phyloP scores from a whole-genome alignment of 345 rosid genomes.

The Eucalyptus guilfoylei region DNA sequence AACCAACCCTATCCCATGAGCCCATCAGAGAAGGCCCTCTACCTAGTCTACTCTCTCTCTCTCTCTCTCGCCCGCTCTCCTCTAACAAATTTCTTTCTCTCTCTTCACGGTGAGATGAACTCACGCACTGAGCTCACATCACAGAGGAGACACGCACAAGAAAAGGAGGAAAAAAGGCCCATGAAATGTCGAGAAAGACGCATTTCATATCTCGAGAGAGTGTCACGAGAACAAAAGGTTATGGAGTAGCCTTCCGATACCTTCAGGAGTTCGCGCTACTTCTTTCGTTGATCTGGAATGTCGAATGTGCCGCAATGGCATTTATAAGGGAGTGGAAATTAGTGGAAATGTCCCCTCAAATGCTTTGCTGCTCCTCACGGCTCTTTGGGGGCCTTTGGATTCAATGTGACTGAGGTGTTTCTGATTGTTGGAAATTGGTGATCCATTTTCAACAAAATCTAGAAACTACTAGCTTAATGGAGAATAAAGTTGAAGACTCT shows the following conservation, averaged over 20 bases:
- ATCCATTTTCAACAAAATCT: no score
- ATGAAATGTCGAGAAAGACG: background rate
- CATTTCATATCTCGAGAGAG: fast-evolving
- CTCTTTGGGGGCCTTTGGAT: background rate
- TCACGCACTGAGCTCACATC: background rate
- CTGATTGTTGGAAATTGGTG: no score
- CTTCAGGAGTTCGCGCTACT: background rate
- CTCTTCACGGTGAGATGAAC: background rate
- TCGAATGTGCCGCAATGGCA: background rate
- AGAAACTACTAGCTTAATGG: no score
- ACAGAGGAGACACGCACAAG: background rate
- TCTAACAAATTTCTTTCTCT: no score
- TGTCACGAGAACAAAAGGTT: background rate
- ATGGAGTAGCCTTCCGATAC: background rate
- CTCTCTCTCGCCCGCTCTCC: no score
- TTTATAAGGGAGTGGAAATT: background rate
- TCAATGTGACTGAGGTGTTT: background rate
- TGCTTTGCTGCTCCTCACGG: background rate
- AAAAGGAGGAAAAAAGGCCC: background rate
- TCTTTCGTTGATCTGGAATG: background rate
- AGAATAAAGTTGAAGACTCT: no score
- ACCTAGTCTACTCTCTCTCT: background rate
- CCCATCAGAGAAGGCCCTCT: background rate
- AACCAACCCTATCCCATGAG: background rate
- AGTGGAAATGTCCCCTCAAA: background rate